Percentiles rank a stretch among this genome's conserved stretches.
Conservation (phyloP, 2,329 filamentous ascomycete species). For the Pseudogymnoascus sp. region DNA sequence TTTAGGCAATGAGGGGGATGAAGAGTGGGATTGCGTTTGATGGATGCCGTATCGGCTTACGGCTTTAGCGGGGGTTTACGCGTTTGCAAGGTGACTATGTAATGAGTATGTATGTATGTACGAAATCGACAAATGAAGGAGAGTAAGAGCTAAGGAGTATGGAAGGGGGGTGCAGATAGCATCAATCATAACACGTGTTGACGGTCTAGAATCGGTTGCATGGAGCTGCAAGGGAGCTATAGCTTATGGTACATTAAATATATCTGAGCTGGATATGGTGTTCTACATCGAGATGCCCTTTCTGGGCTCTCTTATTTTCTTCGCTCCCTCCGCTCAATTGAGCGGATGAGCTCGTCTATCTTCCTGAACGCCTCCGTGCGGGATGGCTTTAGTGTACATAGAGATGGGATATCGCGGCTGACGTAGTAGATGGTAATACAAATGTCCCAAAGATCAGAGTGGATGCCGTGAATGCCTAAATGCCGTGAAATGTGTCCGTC, state of each 20-base stretch:
- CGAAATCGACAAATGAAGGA: slow-evolving; percentile 8
- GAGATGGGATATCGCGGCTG: neutral
- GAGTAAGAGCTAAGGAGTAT: neutral
- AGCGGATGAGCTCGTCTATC: neutral
- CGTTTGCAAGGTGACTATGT: neutral
- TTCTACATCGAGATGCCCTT: neutral
- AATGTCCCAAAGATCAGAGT: neutral
- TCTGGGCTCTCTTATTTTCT: neutral
- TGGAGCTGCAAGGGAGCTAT: neutral
- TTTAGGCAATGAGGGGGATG: slow-evolving; percentile 43
- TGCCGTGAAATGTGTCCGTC: neutral
- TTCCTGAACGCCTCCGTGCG: neutral
- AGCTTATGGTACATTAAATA: neutral
- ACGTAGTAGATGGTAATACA: slow-evolving; percentile 2
- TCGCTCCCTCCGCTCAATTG: neutral
- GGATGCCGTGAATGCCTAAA: neutral
- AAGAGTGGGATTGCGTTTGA: neutral
- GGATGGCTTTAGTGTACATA: neutral
- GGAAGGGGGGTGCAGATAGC: neutral
- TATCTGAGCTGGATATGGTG: slow-evolving; percentile 1
- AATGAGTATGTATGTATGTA: slow-evolving; percentile 9
- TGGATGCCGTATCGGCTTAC: neutral
- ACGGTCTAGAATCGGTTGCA: neutral
- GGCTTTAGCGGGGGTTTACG: neutral
- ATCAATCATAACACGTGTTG: neutral